Percentiles rank a stretch among this genome's conserved stretches.
phyloP scores from a whole-genome alignment of 78 protist genomes.

The Parvularia atlantis region DNA sequence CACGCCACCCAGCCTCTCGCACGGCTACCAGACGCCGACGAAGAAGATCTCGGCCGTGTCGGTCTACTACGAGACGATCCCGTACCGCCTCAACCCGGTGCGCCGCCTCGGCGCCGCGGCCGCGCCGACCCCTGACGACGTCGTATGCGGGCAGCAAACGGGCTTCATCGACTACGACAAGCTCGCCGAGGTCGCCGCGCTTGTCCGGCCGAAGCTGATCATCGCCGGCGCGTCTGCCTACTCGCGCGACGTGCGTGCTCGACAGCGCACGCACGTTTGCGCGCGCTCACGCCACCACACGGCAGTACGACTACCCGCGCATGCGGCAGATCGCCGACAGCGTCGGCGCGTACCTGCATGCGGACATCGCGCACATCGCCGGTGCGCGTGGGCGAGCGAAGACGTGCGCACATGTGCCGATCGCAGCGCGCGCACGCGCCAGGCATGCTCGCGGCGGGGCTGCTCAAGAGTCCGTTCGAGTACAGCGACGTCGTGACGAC shows the following conservation, averaged over 20 bases:
- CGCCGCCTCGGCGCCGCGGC: too few species aligned
- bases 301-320: slow-evolving; percentile 47
- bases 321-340: slow-evolving; percentile 32
- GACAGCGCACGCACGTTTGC: too few species aligned
- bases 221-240: slow-evolving; percentile 79
- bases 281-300: too few species aligned
- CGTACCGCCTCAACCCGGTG: slow-evolving; percentile 58
- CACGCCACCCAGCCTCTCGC: slow-evolving; percentile 38
- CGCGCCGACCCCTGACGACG: neutral
- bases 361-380: slow-evolving; percentile 83
- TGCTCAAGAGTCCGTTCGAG: slow-evolving; percentile 44
- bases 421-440: slow-evolving; percentile 11
- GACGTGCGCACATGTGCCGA: too few species aligned
- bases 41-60: slow-evolving; percentile 56
- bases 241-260: too few species aligned
- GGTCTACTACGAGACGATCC: slow-evolving; percentile 68
- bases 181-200: slow-evolving; percentile 28
- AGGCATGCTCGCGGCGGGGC: slow-evolving; percentile 72
- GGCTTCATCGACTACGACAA: slow-evolving; percentile 73
- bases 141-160: slow-evolving; percentile 38
- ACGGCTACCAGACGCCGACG: slow-evolving; percentile 44
- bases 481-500: slow-evolving; percentile 76
- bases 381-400: slow-evolving; percentile 11
- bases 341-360: slow-evolving; percentile 47
- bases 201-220: slow-evolving; percentile 71